phyloP scores from a whole-genome alignment of 148 eudicot species.

The Chenopodium album region DNA sequence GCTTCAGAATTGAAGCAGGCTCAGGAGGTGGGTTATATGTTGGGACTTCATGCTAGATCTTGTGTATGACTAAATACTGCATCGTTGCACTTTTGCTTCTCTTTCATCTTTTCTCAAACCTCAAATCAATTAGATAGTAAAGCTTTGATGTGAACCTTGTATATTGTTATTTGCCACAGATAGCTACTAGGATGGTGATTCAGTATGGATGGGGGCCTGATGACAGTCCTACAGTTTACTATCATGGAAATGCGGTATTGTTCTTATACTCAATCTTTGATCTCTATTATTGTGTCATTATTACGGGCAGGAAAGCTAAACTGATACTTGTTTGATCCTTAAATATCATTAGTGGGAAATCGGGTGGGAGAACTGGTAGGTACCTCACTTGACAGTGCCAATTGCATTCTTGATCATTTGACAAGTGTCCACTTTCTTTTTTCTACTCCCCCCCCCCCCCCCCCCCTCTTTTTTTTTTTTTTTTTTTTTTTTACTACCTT shows the following conservation, averaged over 20 bases:
- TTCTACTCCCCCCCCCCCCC: too few species aligned
- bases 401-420: background rate
- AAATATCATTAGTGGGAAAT: background rate
- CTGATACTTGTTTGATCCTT: background rate
- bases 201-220: slow-evolving; percentile 96
- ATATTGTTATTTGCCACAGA: slow-evolving; percentile 46
- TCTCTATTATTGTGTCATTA: background rate
- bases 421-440: background rate
- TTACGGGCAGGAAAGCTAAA: background rate
- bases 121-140: background rate
- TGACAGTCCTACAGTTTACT: slow-evolving; percentile 75
- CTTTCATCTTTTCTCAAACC: background rate
- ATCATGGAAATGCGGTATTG: slow-evolving; percentile 75
- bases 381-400: background rate
- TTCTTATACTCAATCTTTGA: slow-evolving; percentile 18
- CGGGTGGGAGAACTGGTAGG: background rate
- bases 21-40: slow-evolving; percentile 58
- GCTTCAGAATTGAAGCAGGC: slow-evolving; percentile 79
- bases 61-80: background rate
- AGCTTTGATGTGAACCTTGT: background rate
- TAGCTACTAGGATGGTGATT: slow-evolving; percentile 91
- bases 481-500: background rate
- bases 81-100: background rate
- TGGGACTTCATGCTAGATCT: slow-evolving; percentile 1
- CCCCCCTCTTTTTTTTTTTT: background rate